Conservation (phyloP, 371 early-diverging fungal genomes). For the Fennellomyces sp. region DNA sequence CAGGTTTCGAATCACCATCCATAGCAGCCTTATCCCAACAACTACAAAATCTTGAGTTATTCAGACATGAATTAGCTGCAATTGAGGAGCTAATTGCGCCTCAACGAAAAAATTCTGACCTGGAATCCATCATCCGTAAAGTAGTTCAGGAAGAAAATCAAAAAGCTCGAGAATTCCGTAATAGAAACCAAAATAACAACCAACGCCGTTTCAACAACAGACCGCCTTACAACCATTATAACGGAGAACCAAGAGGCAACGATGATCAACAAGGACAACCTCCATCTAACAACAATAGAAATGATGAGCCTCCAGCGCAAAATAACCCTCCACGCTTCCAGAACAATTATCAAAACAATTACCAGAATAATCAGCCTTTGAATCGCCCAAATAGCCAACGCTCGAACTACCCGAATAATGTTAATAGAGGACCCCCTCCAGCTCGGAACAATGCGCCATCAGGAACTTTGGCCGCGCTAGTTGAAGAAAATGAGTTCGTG, state of each 20-base stretch:
- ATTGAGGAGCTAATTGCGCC: background rate
- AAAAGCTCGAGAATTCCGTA: no score
- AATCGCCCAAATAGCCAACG: background rate
- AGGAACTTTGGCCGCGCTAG: background rate
- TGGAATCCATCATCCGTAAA: background rate
- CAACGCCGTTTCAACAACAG: no score
- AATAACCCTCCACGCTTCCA: no score
- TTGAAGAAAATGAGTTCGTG: no score
- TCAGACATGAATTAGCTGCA: background rate
- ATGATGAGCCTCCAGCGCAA: no score
- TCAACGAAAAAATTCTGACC: no score
- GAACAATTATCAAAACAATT: no score
- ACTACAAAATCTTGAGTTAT: background rate
- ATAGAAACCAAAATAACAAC: no score
- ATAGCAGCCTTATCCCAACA: background rate
- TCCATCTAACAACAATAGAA: no score
- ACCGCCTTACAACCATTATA: no score
- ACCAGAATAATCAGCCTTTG: no score
- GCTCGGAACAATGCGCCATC: background rate
- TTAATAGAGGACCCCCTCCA: background rate
- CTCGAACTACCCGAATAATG: background rate
- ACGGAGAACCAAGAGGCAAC: background rate
- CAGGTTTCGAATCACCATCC: no score
- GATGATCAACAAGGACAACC: background rate
- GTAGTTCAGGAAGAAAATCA: background rate